Base-by-base conservation (phyloP, 768 basidiomycete genomes). In the Daedalea quercina region DNA sequence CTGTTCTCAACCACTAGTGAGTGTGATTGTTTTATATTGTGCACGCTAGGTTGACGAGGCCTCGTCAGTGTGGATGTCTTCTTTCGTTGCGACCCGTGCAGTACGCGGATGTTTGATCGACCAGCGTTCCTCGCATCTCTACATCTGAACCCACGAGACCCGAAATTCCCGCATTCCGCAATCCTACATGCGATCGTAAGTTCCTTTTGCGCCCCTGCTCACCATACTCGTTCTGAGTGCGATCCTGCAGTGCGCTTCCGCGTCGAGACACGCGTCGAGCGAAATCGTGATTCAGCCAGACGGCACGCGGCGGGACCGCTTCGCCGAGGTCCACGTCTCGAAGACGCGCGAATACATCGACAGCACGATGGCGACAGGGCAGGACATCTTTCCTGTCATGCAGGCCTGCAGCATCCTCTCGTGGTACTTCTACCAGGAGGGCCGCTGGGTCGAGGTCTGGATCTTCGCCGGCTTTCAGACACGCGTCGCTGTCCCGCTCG, bases 381-480 rank as follows among this genome's bases (percentile, higher is more conserved):
- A 87, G 66, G 86, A 91, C 59, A 91, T 92, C 52, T 90, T 93
- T 66, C 79, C 80, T 4, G 89, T 92, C 9, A 80, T 92, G 78
- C 89, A 92, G 64, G 90, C 90, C 6, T 90, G 90, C 62, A 85
- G 86, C 56, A 71, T 93, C 22, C 78, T 93, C 17, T 88, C 87
- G 1, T 93, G 90, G 90, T 92, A 90, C 68, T 91, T 92, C 59
- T 93, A 91, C 63, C 85, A 90, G 52, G 90, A 92, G 68, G 90
- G 90, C 2, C 77, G 89, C 51, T 80, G 90, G 90, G 90, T 92
- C 9, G 90, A 93, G 68, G 85, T 92, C 3, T 92, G 90, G 90
- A 87, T 91, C 37, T 90, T 90, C 68, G 88, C 90, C 19, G 87
- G 80, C 12, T 91, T 91, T 62, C 87, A 90, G 64, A 88, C 84